Conservation (phyloP, 2,329 filamentous ascomycete species). For the Colletotrichum australisinense region DNA sequence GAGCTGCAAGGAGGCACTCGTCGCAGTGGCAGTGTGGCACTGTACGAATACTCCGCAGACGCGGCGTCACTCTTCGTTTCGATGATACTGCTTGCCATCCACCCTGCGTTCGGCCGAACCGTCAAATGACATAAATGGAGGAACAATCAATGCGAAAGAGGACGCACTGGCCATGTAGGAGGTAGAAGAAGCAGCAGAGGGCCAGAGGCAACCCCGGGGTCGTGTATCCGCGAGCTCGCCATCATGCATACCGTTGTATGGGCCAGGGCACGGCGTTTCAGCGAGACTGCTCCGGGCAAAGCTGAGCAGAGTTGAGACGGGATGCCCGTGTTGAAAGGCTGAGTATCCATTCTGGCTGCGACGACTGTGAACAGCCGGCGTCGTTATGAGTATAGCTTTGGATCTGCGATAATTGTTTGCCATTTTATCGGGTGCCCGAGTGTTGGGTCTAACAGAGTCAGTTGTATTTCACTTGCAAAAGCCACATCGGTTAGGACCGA, state of each 20-base stretch:
- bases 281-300: constrained; percentile 22
- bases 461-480: not conserved
- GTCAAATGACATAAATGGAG: constrained; percentile 13
- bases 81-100: not conserved
- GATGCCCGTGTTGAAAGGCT: constrained; percentile 11
- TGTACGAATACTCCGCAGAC: not conserved
- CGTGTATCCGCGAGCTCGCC: constrained; percentile 9
- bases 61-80: not conserved
- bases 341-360: constrained; percentile 25
- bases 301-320: constrained; percentile 27
- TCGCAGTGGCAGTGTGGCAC: too few relatives aligned
- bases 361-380: not conserved
- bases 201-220: not conserved
- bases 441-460: not conserved
- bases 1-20: not conserved
- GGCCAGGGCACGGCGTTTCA: constrained; percentile 24
- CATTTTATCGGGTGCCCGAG: not conserved
- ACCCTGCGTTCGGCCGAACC: not conserved
- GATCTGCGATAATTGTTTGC: not conserved
- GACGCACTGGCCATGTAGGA: constrained; percentile 20
- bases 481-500: constrained; percentile 3
- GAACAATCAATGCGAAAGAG: constrained; percentile 16
- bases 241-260: constrained; percentile 30
- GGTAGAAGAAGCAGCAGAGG: constrained; percentile 10
- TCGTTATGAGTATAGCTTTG: not conserved